phyloP scores from a whole-genome alignment of 2,329 filamentous ascomycete species.

The Aspergillus candidus region DNA sequence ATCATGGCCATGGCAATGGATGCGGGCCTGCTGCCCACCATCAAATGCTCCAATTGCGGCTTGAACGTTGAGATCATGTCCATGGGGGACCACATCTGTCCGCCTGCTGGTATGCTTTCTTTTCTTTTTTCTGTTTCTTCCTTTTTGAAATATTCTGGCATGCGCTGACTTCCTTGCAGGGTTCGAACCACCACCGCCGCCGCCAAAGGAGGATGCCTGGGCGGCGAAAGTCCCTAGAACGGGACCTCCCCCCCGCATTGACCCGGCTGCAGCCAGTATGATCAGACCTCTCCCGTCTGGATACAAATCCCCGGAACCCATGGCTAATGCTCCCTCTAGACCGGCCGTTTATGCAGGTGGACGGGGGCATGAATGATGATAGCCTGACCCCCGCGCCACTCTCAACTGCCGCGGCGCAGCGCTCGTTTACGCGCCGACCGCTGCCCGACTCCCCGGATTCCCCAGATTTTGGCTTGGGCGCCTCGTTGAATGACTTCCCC shows the following conservation, averaged over 20 bases:
- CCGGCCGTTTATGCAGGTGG: conserved; percentile 40
- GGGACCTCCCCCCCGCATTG: conserved; percentile 49
- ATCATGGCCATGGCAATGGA: conserved; percentile 41
- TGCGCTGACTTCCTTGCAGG: conserved; percentile 7
- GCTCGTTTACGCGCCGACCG: conserved; percentile 41
- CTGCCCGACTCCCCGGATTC: conserved; percentile 42
- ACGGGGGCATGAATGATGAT: conserved; percentile 55
- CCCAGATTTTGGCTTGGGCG: conserved; percentile 46
- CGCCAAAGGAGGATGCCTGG: conserved; percentile 18
- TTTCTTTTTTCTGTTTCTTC: conserved; percentile 5
- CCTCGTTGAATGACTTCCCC: conserved; percentile 51
- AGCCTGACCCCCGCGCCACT: conserved; percentile 60
- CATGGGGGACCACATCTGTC: conserved; percentile 80
- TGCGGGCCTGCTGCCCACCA: conserved; percentile 68
- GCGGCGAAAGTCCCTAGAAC: conserved; percentile 40
- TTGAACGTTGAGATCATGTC: conserved; percentile 72
- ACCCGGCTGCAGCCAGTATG: conserved; percentile 55
- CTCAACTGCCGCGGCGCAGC: conserved; percentile 46
- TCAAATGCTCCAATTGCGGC: conserved; percentile 81
- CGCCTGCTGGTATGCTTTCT: conserved; percentile 32
- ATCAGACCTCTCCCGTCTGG: conserved; percentile 6
- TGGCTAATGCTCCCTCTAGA: conserved; percentile 23
- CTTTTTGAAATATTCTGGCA: background rate
- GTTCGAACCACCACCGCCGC: conserved; percentile 16
- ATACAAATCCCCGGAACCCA: background rate